A percentile compares a stretch with the other conserved stretches of the same genome.
These are phyloP conservation scores for Ophiostoma piceae DNA, from an alignment of 2,329 filamentous ascomycete genomes.

Conservation along the genomic window DNA sequence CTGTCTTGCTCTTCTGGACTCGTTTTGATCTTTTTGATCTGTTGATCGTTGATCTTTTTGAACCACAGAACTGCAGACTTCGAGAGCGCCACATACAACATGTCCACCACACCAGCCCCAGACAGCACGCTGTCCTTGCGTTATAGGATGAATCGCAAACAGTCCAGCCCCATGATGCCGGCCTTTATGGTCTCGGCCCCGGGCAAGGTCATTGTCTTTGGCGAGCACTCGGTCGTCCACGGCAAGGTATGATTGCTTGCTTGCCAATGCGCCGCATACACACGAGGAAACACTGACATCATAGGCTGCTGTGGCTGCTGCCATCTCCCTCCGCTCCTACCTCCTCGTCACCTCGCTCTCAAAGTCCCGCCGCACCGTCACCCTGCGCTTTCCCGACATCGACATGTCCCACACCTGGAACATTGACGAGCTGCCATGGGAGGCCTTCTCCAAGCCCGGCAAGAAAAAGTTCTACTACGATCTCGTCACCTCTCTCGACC, in stretches of 20 bases:
- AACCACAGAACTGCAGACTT: background rate
- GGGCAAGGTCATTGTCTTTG: slow-evolving; percentile 96
- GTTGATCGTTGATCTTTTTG: background rate
- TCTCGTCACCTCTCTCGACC: slow-evolving; percentile 75
- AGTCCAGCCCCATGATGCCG: slow-evolving; percentile 66
- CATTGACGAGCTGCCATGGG: slow-evolving; percentile 87
- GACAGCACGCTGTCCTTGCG: slow-evolving; percentile 33
- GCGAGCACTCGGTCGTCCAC: slow-evolving; percentile 96
- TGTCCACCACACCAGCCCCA: slow-evolving; percentile 13
- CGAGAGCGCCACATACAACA: slow-evolving; percentile 29
- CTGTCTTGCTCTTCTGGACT: background rate
- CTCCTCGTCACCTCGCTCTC: slow-evolving; percentile 91
- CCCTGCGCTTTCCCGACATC: slow-evolving; percentile 86
- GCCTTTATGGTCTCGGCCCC: slow-evolving; percentile 97
- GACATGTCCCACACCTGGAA: slow-evolving; percentile 87
- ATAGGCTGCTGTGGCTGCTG: slow-evolving; percentile 84
- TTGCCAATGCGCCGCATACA: background rate
- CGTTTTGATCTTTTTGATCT: slow-evolving; percentile 23
- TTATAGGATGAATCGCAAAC: slow-evolving; percentile 46
- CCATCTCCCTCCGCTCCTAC: slow-evolving; percentile 92
- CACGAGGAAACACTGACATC: slow-evolving; percentile 21
- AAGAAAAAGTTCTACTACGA: slow-evolving; percentile 97
- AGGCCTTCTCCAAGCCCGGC: slow-evolving; percentile 66
- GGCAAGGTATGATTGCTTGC: slow-evolving; percentile 58
- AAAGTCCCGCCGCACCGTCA: slow-evolving; percentile 83